These are phyloP conservation scores for Paraconiothyrium brasiliense DNA, from an alignment of 2,329 filamentous ascomycete species.

Conservation along the genomic window DNA sequence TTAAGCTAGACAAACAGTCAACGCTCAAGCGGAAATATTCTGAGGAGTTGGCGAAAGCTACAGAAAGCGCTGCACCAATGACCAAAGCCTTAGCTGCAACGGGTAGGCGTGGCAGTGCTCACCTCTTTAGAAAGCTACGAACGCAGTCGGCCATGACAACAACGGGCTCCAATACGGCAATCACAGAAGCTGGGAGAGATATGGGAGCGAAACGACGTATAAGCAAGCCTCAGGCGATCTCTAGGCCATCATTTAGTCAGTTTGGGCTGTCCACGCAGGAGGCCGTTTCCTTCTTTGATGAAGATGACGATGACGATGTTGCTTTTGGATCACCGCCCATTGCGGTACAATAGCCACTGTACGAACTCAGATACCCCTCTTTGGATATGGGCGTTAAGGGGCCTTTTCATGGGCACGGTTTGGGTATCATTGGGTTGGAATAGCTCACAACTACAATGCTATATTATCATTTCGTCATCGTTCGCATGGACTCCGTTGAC, in stretches of 20 bases:
- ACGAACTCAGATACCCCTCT: conserved; percentile 20
- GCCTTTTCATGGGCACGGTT: background rate
- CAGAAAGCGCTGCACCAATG: background rate
- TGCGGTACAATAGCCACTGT: conserved; percentile 20
- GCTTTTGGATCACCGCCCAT: conserved; percentile 34
- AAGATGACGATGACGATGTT: conserved; percentile 17
- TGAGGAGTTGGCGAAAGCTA: background rate
- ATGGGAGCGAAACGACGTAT: background rate
- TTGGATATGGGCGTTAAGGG: background rate
- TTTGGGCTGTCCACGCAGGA: conserved; percentile 41
- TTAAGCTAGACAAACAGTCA: background rate
- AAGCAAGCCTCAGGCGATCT: background rate
- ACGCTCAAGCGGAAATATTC: background rate
- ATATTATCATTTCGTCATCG: conserved; percentile 39
- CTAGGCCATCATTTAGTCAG: conserved; percentile 20
- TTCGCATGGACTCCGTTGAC: conserved; percentile 26
- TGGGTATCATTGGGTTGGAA: conserved; percentile 5
- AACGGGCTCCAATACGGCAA: background rate
- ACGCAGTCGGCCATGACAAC: background rate
- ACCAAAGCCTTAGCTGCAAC: background rate
- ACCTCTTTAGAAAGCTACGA: background rate
- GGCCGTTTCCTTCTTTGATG: conserved; percentile 37
- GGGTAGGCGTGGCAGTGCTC: background rate
- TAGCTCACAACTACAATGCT: background rate
- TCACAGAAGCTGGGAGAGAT: background rate